These are phyloP conservation scores for Pseudogymnoascus pannorum DNA, from an alignment of 2,329 filamentous ascomycete species.

Conservation along the genomic window DNA sequence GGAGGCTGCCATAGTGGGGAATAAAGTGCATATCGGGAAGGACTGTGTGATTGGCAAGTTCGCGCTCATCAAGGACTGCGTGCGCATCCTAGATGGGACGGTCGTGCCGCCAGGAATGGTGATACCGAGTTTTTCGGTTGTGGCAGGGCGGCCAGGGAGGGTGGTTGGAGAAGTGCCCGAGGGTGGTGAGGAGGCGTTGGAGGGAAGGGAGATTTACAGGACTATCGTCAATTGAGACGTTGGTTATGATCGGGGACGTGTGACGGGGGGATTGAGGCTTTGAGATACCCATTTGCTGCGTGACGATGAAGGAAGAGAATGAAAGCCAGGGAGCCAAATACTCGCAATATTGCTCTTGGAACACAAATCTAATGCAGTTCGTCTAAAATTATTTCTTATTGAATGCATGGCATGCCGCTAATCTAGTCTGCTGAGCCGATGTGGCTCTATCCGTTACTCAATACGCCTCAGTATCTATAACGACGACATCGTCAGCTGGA, in stretches of 20 bases:
- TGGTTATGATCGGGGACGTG: background rate
- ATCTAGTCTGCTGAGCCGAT: background rate
- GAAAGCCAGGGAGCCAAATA: background rate
- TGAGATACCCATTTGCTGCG: constrained; percentile 7
- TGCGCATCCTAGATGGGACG: constrained; percentile 75
- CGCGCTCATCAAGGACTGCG: constrained; percentile 88
- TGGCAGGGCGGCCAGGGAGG: constrained; percentile 73
- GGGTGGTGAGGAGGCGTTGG: constrained; percentile 57
- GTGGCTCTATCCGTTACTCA: background rate
- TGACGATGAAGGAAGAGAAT: background rate
- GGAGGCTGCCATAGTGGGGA: constrained; percentile 75
- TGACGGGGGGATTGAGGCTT: background rate
- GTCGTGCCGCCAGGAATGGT: constrained; percentile 85
- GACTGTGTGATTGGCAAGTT: constrained; percentile 76
- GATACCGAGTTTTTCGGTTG: constrained; percentile 83
- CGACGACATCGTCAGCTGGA: background rate
- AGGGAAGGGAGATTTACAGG: constrained; percentile 58
- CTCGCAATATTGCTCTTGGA: background rate
- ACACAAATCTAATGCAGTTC: background rate
- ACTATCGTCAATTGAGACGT: constrained; percentile 45
- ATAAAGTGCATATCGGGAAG: constrained; percentile 77
- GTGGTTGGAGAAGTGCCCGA: constrained; percentile 77
- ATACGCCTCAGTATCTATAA: background rate
- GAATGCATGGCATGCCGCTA: background rate
- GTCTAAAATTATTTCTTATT: background rate